phyloP scores from a whole-genome alignment of 495 filamentous ascomycete species.

The Penicillium angulare region DNA sequence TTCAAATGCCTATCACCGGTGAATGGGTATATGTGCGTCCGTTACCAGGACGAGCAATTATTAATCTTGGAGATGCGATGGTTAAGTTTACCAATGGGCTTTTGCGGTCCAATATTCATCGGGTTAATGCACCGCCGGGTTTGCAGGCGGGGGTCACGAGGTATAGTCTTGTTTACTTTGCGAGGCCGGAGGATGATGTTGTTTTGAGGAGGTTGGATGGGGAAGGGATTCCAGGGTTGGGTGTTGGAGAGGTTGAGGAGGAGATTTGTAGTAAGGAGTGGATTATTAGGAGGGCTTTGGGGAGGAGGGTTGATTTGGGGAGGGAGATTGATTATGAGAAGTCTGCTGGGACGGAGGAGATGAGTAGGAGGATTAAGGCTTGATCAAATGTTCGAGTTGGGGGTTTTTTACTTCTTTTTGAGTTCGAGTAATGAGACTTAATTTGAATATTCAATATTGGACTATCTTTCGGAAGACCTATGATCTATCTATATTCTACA shows the following conservation, averaged over 20 bases:
- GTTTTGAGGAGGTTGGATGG: slow-evolving; percentile 47
- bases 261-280: slow-evolving; percentile 48
- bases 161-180: slow-evolving; percentile 63
- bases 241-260: slow-evolving; percentile 36
- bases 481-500: too few relatives aligned
- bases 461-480: too few relatives aligned
- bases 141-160: slow-evolving; percentile 49
- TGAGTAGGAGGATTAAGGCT: slow-evolving; percentile 41
- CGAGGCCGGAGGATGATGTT: slow-evolving; percentile 57
- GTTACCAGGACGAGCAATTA: slow-evolving; percentile 53
- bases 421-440: neutral
- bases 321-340: slow-evolving; percentile 35
- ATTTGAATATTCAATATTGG: neutral
- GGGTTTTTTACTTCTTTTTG: too few relatives aligned
- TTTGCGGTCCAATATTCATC: slow-evolving; percentile 62
- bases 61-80: slow-evolving; percentile 67
- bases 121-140: slow-evolving; percentile 58
- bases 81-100: slow-evolving; percentile 60
- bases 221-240: slow-evolving; percentile 26
- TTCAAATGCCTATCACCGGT: slow-evolving; percentile 46
- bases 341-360: slow-evolving; percentile 39
- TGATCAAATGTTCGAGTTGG: too few relatives aligned
- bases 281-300: slow-evolving; percentile 45
- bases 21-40: slow-evolving; percentile 62
- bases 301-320: slow-evolving; percentile 31